Evolutionary conservation across 2,329 filamentous ascomycete genomes (phyloP).

Genomic region (Fusarium anthophilum): DNA sequence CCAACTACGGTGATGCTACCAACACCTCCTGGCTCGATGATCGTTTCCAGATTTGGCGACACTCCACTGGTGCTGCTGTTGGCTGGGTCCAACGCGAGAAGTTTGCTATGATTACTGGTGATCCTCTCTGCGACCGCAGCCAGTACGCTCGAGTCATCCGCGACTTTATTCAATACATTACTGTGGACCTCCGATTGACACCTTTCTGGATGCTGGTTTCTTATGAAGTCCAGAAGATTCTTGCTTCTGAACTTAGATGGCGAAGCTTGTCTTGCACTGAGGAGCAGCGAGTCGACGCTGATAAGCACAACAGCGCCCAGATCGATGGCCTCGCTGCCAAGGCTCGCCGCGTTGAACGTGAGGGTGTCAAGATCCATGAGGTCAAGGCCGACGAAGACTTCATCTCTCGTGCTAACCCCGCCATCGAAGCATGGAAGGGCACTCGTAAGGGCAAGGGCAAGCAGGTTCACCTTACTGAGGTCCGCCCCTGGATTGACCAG

Average conservation of each 20-base stretch:
- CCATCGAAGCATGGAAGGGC: constrained; percentile 81
- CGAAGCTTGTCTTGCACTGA: constrained; percentile 87
- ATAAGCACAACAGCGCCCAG: constrained; percentile 64
- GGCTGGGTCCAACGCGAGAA: constrained; percentile 81
- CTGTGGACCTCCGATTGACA: constrained; percentile 73
- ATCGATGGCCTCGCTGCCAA: constrained; percentile 71
- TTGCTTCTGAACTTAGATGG: constrained; percentile 85
- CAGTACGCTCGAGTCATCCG: constrained; percentile 80
- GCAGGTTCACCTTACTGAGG: constrained; percentile 90
- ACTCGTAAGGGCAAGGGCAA: constrained; percentile 80
- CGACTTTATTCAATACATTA: constrained; percentile 79
- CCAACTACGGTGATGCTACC: constrained; percentile 93
- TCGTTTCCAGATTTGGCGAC: constrained; percentile 87
- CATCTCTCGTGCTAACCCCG: constrained; percentile 73
- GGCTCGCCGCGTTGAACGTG: constrained; percentile 80
- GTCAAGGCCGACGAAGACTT: constrained; percentile 76
- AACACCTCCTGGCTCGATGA: constrained; percentile 95
- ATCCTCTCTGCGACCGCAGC: constrained; percentile 82
- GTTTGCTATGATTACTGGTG: constrained; percentile 85
- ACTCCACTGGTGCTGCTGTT: constrained; percentile 83
- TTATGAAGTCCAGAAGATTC: constrained; percentile 77
- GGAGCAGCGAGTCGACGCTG: constrained; percentile 86
- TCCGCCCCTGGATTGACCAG: constrained; percentile 86
- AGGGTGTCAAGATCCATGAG: constrained; percentile 83
- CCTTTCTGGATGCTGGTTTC: constrained; percentile 93